Evolutionary conservation across 192 early-diverging fungal species (phyloP).

Genomic region (Allomyces javanicus): DNA sequence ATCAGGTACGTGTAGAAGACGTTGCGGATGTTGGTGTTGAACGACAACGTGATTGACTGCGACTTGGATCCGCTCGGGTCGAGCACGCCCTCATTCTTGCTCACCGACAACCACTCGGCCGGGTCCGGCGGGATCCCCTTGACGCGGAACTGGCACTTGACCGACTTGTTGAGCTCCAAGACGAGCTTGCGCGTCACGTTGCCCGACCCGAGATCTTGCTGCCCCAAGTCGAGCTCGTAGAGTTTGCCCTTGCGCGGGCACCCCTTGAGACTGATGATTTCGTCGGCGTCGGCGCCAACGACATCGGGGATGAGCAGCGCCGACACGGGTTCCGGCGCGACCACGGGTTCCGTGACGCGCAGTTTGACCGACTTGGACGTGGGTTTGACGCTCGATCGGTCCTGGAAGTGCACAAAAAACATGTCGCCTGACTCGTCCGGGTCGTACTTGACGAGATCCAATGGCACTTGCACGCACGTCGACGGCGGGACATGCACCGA

Average conservation of each 20-base stretch:
- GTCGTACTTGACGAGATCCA: background rate
- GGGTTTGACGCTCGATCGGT: background rate
- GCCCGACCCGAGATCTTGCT: constrained; percentile 40
- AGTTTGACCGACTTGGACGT: background rate
- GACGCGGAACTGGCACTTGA: constrained; percentile 39
- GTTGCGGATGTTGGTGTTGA: constrained; percentile 33
- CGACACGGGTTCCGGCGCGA: background rate
- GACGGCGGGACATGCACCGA: background rate
- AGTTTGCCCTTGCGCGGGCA: constrained; percentile 6
- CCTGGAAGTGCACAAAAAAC: background rate
- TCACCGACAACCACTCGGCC: constrained; percentile 41
- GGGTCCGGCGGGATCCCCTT: constrained; percentile 32
- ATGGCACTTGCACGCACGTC: background rate
- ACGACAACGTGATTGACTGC: constrained; percentile 32
- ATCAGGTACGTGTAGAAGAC: constrained; percentile 51
- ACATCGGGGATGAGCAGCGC: background rate
- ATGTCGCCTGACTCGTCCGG: background rate
- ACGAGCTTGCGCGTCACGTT: constrained; percentile 39
- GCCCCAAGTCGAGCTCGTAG: constrained; percentile 60
- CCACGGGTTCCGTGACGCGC: background rate
- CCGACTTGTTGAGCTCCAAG: constrained; percentile 31
- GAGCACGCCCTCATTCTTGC: constrained; percentile 47
- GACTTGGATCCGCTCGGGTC: constrained; percentile 18
- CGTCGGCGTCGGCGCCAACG: background rate
- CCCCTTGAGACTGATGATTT: background rate